Conservation (phyloP, 169 alveolate genomes). For the Eimeria tenella region DNA sequence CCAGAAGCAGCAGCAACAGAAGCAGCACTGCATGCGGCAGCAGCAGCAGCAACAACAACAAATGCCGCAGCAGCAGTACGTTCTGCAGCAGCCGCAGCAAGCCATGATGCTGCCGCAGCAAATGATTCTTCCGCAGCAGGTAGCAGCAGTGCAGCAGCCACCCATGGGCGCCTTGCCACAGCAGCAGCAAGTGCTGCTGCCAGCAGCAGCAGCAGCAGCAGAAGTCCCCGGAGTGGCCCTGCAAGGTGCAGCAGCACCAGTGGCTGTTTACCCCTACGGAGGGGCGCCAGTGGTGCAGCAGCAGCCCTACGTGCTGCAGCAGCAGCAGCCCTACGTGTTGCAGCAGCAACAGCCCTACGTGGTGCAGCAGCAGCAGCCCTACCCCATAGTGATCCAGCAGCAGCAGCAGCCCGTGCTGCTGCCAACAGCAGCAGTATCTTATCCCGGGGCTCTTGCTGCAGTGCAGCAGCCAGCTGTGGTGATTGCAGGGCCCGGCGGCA, state of each 20-base stretch:
- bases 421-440: conserved; percentile 25
- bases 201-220: conserved; percentile 23
- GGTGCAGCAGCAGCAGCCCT: conserved; percentile 7
- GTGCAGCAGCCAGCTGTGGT: conserved; percentile 32
- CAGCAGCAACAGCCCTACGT: not conserved
- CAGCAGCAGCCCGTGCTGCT: conserved; percentile 4
- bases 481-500: not conserved
- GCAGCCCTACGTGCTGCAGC: conserved; percentile 24
- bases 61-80: not conserved
- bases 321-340: not conserved
- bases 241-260: conserved; percentile 1
- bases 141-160: conserved; percentile 38
- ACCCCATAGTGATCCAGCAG: not conserved
- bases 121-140: not conserved
- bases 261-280: not conserved
- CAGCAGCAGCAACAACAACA: conserved; percentile 38
- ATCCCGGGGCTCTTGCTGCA: conserved; percentile 7
- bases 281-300: conserved; percentile 14
- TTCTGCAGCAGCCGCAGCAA: conserved; percentile 34
- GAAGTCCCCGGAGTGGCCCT: not conserved
- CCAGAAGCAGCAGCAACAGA: not conserved
- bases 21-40: not conserved
- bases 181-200: conserved; percentile 57
- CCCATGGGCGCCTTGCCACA: not conserved
- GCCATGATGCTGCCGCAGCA: conserved; percentile 15